Conservation (phyloP, 2,329 filamentous ascomycete genomes). For the Dactylella cylindrospora region DNA sequence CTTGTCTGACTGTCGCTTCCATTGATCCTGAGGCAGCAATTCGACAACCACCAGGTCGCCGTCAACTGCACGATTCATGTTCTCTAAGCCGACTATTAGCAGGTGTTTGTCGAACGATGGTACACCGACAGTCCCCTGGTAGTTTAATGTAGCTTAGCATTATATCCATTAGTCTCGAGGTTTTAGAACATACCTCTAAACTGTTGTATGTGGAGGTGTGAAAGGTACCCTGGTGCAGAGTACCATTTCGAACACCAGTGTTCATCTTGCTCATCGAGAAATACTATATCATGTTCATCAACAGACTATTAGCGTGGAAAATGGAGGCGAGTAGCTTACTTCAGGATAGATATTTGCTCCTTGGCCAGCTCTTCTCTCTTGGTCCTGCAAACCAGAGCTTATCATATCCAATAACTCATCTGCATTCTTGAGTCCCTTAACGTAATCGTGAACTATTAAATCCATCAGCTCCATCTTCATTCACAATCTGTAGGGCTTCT, state of each 20-base stretch:
- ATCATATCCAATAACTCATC: constrained; percentile 92
- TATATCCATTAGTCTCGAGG: neutral
- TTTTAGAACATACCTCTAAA: constrained; percentile 60
- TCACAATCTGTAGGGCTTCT: neutral
- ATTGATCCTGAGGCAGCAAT: constrained; percentile 88
- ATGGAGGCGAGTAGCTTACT: constrained; percentile 7
- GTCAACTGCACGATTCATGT: constrained; percentile 90
- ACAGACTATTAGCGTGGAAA: neutral
- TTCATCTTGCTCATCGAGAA: constrained; percentile 87
- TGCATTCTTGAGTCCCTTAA: constrained; percentile 78
- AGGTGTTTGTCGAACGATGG: constrained; percentile 84
- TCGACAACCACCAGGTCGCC: constrained; percentile 93
- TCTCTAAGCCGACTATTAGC: constrained; percentile 85
- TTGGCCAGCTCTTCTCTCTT: constrained; percentile 66
- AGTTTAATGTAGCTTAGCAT: neutral
- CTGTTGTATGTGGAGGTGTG: constrained; percentile 98
- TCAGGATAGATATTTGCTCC: constrained; percentile 74
- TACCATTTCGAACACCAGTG: constrained; percentile 85
- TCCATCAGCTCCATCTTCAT: constrained; percentile 55
- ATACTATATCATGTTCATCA: constrained; percentile 56
- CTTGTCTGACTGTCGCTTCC: constrained; percentile 93
- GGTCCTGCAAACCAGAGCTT: constrained; percentile 70
- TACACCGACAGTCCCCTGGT: constrained; percentile 29
- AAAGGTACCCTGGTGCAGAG: constrained; percentile 91
- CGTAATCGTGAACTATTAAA: constrained; percentile 66